A percentile compares a stretch with the other conserved stretches of the same genome.
Conservation (phyloP, 1,139 yeast species). For the Geotrichum aggregatum region DNA sequence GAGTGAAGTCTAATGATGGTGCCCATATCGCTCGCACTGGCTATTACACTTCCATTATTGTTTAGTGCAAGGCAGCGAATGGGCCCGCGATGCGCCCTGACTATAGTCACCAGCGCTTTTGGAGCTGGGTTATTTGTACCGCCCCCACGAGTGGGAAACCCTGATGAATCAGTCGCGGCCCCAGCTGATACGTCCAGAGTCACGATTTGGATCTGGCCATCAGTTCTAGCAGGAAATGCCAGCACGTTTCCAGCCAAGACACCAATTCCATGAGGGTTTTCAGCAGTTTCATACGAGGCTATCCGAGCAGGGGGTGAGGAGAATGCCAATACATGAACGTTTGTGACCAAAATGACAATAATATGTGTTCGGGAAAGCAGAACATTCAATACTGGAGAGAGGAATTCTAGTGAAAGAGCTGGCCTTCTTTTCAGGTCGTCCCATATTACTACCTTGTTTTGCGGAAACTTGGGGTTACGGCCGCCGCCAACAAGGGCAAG, state of each 20-base stretch:
- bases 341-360: slow-evolving; percentile 62
- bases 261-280: slow-evolving; percentile 65
- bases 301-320: slow-evolving; percentile 71
- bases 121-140: slow-evolving; percentile 24
- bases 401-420: slow-evolving; percentile 70
- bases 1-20: slow-evolving; percentile 79
- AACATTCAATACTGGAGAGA: slow-evolving; percentile 69
- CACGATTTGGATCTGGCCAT: slow-evolving; percentile 77
- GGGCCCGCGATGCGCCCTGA: slow-evolving; percentile 76
- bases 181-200: slow-evolving; percentile 46
- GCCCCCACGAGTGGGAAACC: slow-evolving; percentile 1
- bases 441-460: slow-evolving; percentile 76
- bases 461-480: slow-evolving; percentile 66
- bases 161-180: slow-evolving; percentile 1
- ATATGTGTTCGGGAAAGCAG: slow-evolving; percentile 70
- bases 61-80: slow-evolving; percentile 67
- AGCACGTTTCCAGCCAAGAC: slow-evolving; percentile 54
- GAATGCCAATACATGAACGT: slow-evolving; percentile 72
- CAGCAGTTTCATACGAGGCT: slow-evolving; percentile 66
- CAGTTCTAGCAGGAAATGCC: slow-evolving; percentile 60
- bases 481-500: slow-evolving; percentile 90
- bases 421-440: slow-evolving; percentile 79
- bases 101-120: slow-evolving; percentile 60
- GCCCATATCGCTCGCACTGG: slow-evolving; percentile 85
- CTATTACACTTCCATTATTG: slow-evolving; percentile 71